Evolutionary conservation across 352 stramenopile genomes (phyloP), one percentile per base, ranked within the genome.

Genomic region (Phytophthora meadii): DNA sequence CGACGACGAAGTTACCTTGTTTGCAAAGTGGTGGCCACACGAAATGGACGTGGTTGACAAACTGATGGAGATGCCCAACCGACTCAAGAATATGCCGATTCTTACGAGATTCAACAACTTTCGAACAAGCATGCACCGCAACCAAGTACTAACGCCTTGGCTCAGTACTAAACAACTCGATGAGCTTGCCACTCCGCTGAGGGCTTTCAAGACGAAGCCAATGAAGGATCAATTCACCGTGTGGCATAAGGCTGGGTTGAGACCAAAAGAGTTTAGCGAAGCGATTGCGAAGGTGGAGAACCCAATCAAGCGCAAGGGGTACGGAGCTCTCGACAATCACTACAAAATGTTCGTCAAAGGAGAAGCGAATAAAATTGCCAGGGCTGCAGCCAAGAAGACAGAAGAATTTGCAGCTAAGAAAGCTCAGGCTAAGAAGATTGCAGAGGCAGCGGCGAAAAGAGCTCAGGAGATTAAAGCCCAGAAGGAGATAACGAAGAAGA

Each of bases 111-210:
- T 46, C 37, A 47, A 63, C 28, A 19, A 55, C 3, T 61, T 44
- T 22, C 39, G 44, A 19, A 63, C 36, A 4, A 50, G 6, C 3
- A 39, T 39, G n/a, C 5, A 55, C 0, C 15, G 10, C 4, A 50
- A 58, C 44, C 37, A 51, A n/a, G 6, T 27, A 15, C 44, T 62
- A n/a, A 39, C 24, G 1, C 4, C 22, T 4, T 55, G 24, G 42
- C 6, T 68, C 17, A 14, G 39, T 12, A 61, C 51, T 2, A 56
- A 61, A 34, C 17, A 4, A 1, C 50, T 68, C 10, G 42, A 68
- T 22, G 51, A 46, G 8, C 17, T 54, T 0, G 6, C 37, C 10
- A 28, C 15, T 0, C 3, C 14, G 22, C 7, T 67, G 3, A 5
- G 40, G 41, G n/a, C 6, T 2, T 32, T 7, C 11, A n/a, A 39